Percentiles rank a stretch among this genome's conserved stretches.
Conservation (phyloP, 805 yeast species). For the Hanseniaspora nectarophila region DNA sequence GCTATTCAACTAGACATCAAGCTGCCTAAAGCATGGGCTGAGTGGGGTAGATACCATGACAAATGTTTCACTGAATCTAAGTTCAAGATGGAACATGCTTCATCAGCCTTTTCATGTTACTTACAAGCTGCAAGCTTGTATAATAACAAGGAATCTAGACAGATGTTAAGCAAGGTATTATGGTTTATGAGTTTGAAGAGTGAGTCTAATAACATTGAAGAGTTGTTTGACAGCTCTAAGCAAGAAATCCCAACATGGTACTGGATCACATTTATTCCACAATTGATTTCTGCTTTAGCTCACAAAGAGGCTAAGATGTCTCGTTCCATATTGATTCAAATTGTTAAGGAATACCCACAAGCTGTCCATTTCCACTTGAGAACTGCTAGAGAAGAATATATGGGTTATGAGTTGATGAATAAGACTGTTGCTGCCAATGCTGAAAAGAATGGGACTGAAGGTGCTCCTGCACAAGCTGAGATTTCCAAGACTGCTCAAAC, state of each 20-base stretch:
- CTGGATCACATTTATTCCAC: constrained; percentile 96
- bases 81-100: constrained; percentile 68
- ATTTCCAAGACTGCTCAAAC: constrained; percentile 46
- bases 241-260: constrained; percentile 99
- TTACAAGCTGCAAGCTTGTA: constrained; percentile 95
- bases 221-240: constrained; percentile 80
- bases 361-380: constrained; percentile 92
- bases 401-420: constrained; percentile 46
- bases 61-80: constrained; percentile 74
- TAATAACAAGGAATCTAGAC: constrained; percentile 82
- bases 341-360: constrained; percentile 95
- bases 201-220: constrained; percentile 61
- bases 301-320: constrained; percentile 85
- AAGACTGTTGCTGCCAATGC: constrained; percentile 20
- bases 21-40: constrained; percentile 97
- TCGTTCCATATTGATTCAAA: constrained; percentile 73
- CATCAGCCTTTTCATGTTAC: constrained; percentile 89
- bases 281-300: constrained; percentile 74
- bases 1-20: constrained; percentile 93
- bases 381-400: constrained; percentile 88
- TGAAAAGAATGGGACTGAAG: constrained; percentile 13
- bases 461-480: constrained; percentile 3
- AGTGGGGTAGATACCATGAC: constrained; percentile 96
- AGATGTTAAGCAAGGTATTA: constrained; percentile 72
- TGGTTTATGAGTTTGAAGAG: constrained; percentile 93